Base-by-base conservation (phyloP, 2,329 filamentous ascomycete genomes). In the Pseudophaeomoniella oleicola region DNA sequence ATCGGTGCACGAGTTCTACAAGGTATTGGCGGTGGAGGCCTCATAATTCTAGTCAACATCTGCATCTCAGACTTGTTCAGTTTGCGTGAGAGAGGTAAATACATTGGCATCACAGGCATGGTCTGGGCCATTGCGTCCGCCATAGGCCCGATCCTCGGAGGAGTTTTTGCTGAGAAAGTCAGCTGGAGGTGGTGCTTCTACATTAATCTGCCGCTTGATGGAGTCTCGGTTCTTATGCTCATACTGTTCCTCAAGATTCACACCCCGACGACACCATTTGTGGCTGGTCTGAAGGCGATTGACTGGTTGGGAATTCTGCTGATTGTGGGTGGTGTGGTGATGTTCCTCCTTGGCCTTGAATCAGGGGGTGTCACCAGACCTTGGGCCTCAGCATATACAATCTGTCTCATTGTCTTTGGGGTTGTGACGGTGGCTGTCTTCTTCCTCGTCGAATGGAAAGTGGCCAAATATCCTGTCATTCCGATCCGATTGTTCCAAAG, bases 311-410 rank as follows among this genome's bases (percentile, higher is more conserved):
- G 81, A 1, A 74, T 70, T 2, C 37, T 79, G 9, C 60, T 70
- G 2, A 69, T 85, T 42, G 63, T 82, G 4, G 72, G 72, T 16
- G 73, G 69, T 3, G 75, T 73, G 0, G 54, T 83, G 33, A 81
- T 84, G 75, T 57, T 84, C 13, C 64, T 84, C 2, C 65, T 83
- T 11, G 79, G 76, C 2, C 65, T 86, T 15, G 73, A 82, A 44
- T 75, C 78, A 36, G 81, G 80, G 10, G 80, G 79, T 13, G 67
- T 73, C 15, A 62, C 63, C 2, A 60, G 68, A 36, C 58, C 65
- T 1, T 72, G 67, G 67, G 53, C 54, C 40, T 66, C 61, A 5
- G 52, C 63, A 0, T 69, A 64, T 37, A 60, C 69, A 12, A 60
- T 70, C 18, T 64, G 62, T 32, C 50, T 71, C 1, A 57, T 70